phyloP scores from a whole-genome alignment of 345 rosid genomes.

The Cochlearia excelsa region DNA sequence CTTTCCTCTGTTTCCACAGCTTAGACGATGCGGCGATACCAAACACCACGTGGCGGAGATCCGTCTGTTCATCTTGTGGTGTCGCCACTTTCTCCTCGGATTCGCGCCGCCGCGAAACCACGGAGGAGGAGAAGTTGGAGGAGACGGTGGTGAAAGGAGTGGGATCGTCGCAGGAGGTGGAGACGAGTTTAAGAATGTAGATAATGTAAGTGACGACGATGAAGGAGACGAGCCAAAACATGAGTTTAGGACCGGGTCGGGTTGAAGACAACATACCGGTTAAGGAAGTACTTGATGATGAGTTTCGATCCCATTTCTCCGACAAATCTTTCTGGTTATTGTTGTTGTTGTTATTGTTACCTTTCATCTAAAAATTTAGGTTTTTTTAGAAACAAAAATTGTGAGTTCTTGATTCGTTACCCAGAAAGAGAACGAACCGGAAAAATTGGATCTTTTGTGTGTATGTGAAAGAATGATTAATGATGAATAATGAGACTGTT shows the following conservation, averaged over 20 bases:
- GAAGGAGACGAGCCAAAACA: slow-evolving; percentile 63
- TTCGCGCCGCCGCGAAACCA: slow-evolving; percentile 16
- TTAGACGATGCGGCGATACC: slow-evolving; percentile 90
- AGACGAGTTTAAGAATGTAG: slow-evolving; percentile 75
- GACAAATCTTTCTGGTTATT: slow-evolving; percentile 28
- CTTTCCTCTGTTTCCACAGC: slow-evolving; percentile 76
- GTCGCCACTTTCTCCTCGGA: slow-evolving; percentile 10
- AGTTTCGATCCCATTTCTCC: slow-evolving; percentile 68
- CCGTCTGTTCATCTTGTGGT: slow-evolving; percentile 30
- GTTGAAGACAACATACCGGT: slow-evolving; percentile 40
- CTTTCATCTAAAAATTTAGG: slow-evolving; percentile 20
- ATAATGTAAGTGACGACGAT: slow-evolving; percentile 59
- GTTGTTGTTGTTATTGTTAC: not conserved
- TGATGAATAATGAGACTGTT: slow-evolving; percentile 20
- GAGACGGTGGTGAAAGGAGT: slow-evolving; percentile 20
- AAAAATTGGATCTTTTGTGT: slow-evolving; percentile 29
- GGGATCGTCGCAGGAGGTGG: slow-evolving; percentile 49
- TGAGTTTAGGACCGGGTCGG: slow-evolving; percentile 57
- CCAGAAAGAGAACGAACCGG: slow-evolving; percentile 21
- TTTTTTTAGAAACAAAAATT: not conserved
- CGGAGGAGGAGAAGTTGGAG: not conserved
- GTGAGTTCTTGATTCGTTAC: not conserved
- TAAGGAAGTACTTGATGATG: slow-evolving; percentile 28
- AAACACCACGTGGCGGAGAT: slow-evolving; percentile 62
- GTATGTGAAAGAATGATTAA: slow-evolving; percentile 7